Percentiles rank a stretch among this genome's conserved stretches.
phyloP scores from a whole-genome alignment of 306 rosid species.

The Benincasa hispida region DNA sequence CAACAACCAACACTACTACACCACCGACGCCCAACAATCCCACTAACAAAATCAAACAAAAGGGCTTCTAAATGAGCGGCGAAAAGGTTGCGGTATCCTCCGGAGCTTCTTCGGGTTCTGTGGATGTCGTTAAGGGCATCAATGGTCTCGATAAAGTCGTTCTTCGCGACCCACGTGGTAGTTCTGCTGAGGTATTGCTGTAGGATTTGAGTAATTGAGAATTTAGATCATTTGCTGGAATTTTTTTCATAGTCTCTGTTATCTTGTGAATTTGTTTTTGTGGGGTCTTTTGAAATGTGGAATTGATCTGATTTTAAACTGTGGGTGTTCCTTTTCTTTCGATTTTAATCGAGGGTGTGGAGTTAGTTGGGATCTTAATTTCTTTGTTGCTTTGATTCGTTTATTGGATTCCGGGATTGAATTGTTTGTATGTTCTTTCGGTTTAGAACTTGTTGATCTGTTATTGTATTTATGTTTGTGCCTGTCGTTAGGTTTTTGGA shows the following conservation, averaged over 20 bases:
- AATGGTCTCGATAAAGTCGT: conserved; percentile 40
- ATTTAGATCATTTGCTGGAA: background rate
- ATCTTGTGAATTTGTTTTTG: background rate
- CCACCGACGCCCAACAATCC: background rate
- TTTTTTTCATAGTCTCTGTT: background rate
- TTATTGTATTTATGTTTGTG: background rate
- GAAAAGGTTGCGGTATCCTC: background rate
- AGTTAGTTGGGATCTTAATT: background rate
- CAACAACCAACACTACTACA: background rate
- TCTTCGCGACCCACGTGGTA: conserved; percentile 49
- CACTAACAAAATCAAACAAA: background rate
- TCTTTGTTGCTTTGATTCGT: background rate
- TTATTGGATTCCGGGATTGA: background rate
- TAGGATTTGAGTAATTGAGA: background rate
- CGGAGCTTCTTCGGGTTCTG: conserved; percentile 2
- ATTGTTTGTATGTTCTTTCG: background rate
- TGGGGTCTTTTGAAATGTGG: background rate
- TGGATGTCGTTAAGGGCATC: background rate
- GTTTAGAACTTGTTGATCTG: background rate
- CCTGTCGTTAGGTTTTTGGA: background rate
- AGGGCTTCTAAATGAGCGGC: background rate
- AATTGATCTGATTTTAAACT: background rate
- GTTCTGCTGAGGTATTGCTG: conserved; percentile 39
- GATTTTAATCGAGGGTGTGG: background rate
- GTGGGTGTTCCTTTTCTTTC: background rate